Evolutionary conservation across 208 protist genomes (phyloP).

Genomic region (Leptomonas pyrrhocoris): DNA sequence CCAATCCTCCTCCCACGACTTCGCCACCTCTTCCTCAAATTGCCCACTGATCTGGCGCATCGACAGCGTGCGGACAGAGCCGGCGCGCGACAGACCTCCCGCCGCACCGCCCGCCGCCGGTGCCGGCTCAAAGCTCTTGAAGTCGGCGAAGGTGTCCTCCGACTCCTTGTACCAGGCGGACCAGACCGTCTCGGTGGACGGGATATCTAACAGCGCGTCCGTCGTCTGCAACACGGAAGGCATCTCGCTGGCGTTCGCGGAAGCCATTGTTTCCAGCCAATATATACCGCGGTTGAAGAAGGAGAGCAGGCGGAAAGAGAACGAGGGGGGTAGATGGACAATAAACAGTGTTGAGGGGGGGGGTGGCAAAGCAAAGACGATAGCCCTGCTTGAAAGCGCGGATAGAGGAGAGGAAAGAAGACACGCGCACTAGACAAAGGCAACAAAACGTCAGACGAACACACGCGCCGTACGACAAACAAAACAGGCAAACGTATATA

Average conservation of each 20-base stretch:
- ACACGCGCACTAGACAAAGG: too few relatives aligned
- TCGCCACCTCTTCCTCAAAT: slow-evolving; percentile 90
- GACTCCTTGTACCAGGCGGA: slow-evolving; percentile 85
- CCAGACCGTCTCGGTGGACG: slow-evolving; percentile 74
- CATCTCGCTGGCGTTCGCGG: slow-evolving; percentile 20
- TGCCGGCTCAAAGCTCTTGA: slow-evolving; percentile 75
- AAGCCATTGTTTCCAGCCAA: not conserved
- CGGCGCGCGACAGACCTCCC: slow-evolving; percentile 36
- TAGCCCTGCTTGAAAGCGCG: not conserved
- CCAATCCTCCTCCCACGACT: slow-evolving; percentile 93
- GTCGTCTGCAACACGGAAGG: slow-evolving; percentile 64
- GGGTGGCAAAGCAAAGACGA: too few relatives aligned
- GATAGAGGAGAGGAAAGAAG: not conserved
- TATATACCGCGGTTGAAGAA: too few relatives aligned
- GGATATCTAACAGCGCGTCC: slow-evolving; percentile 50
- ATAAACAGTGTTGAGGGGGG: too few relatives aligned
- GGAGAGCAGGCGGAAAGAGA: too few relatives aligned
- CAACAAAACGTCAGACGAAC: too few relatives aligned
- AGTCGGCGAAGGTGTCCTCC: slow-evolving; percentile 82
- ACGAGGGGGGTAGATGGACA: too few relatives aligned
- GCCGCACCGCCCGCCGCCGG: slow-evolving; percentile 14
- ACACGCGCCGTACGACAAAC: too few relatives aligned
- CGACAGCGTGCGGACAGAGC: slow-evolving; percentile 76
- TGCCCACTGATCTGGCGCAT: slow-evolving; percentile 88
- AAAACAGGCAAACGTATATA: too few relatives aligned